Base-by-base conservation (phyloP, 352 stramenopile genomes). In the Globisporangium megalacanthum region DNA sequence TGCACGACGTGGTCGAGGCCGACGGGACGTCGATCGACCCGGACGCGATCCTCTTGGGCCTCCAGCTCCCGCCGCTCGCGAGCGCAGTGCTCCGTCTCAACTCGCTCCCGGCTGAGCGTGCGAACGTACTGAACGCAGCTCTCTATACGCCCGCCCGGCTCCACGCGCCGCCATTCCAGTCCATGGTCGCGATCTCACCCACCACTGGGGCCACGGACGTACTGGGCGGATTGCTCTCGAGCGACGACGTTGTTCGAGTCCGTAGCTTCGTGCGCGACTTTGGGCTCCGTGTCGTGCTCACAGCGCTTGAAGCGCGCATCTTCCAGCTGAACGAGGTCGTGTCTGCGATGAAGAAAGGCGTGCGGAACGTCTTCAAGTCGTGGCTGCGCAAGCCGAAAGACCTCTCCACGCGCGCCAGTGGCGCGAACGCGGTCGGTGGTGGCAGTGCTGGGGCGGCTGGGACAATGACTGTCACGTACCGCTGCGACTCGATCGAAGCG, bases 331-430 rank as follows among this genome's bases (percentile, higher is more conserved):
- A 97, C 57, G 80, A 94, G 55, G 72, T 87, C 29, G 88, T 97
- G 6, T 94, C 85, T 4, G 88, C 83, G 7, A 91, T 90, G 72
- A 92, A 94, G 46, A 97, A 97, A 51, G 89, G 89, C 35, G 83
- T 97, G 48, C 96, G 96, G 60, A 97, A 97, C 54, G 81, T 96
- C 19, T 88, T 96, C 59, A 95, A 95, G 66, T 96, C 83, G 47
- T 96, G 88, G 86, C 68, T 93, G 44, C 86, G 83, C n/a, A 95
- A 96, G 62, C 84, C 87, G 4, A 91, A 93, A 47, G 87, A 94
- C 54, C 61, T 89, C 1, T 68, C 64, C 10, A 42, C 62, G 20
- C 64, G 71, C 35, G 58, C 65, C 11, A 29, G 25, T 29, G 25
- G 25, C 25, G 25, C 25, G 25, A 29, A 29, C 25, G 25, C 25